phyloP scores from a whole-genome alignment of 345 rosid genomes.

The Camelina laxa region DNA sequence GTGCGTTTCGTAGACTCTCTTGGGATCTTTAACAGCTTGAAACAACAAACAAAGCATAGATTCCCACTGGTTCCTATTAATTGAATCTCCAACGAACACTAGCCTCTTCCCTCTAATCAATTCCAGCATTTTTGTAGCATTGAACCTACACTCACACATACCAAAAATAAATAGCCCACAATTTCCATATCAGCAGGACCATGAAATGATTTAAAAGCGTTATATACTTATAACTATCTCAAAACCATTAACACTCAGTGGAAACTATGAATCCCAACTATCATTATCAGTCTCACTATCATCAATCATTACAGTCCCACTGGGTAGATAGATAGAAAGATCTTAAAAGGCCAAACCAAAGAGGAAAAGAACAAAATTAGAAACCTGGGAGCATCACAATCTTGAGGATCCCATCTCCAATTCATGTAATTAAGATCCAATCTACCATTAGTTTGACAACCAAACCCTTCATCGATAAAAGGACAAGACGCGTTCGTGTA shows the following conservation, averaged over 20 bases:
- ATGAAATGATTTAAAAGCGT: not conserved
- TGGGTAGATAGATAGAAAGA: not conserved
- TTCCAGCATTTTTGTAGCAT: conserved; percentile 77
- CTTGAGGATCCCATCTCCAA: conserved; percentile 85
- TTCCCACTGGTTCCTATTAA: conserved; percentile 97
- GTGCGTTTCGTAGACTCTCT: conserved; percentile 81
- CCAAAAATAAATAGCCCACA: conserved; percentile 18
- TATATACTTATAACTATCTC: not conserved
- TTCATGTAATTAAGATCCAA: conserved; percentile 67
- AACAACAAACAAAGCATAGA: conserved; percentile 88
- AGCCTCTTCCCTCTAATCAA: conserved; percentile 84
- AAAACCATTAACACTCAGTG: not conserved
- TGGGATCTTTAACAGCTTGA: conserved; percentile 74
- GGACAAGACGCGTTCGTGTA: conserved; percentile 84
- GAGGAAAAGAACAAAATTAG: conserved; percentile 27
- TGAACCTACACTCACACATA: conserved; percentile 58
- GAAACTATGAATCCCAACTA: not conserved
- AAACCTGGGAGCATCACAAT: conserved; percentile 83
- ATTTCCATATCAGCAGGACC: conserved; percentile 25
- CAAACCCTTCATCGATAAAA: conserved; percentile 91
- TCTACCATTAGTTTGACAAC: conserved; percentile 82
- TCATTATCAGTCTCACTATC: conserved; percentile 15
- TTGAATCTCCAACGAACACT: conserved; percentile 95
- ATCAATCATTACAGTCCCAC: conserved; percentile 7
- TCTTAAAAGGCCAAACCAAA: not conserved